phyloP scores from a whole-genome alignment of 108 stramenopile species.

The Cyclostephanos invisitatus region DNA sequence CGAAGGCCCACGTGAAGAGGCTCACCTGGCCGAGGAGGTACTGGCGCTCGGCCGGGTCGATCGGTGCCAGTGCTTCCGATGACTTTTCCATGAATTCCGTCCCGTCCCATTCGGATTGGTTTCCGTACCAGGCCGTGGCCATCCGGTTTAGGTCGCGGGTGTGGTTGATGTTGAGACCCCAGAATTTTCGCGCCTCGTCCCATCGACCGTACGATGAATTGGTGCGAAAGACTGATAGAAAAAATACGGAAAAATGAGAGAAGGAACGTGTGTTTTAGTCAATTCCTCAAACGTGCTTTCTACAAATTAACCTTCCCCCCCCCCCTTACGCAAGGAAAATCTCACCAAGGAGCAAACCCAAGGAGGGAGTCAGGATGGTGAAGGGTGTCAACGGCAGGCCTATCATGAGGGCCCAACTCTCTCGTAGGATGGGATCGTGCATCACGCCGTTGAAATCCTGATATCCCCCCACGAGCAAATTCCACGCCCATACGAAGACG shows the following conservation, averaged over 20 bases:
- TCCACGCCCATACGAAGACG: conserved; percentile 54
- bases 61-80: not conserved
- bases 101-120: conserved; percentile 20
- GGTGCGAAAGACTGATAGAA: conserved; percentile 70
- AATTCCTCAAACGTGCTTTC: not conserved
- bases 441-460: conserved; percentile 45
- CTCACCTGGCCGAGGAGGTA: conserved; percentile 51
- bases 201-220: conserved; percentile 66
- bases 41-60: conserved; percentile 35
- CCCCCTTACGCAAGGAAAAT: not conserved
- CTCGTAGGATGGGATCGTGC: conserved; percentile 35
- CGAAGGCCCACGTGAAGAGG: conserved; percentile 71
- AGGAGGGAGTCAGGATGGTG: conserved; percentile 54
- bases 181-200: conserved; percentile 75
- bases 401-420: conserved; percentile 27
- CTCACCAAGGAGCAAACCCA: conserved; percentile 72
- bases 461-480: conserved; percentile 51
- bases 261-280: conserved; percentile 3
- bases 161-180: conserved; percentile 75
- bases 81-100: conserved; percentile 32
- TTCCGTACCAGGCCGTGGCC: conserved; percentile 57
- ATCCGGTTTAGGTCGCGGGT: conserved; percentile 64
- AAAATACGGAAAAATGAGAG: not conserved
- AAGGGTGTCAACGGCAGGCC: conserved; percentile 55
- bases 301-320: not conserved